Conservation (phyloP, 2,329 filamentous ascomycete species). For the Shiraia sp. region DNA sequence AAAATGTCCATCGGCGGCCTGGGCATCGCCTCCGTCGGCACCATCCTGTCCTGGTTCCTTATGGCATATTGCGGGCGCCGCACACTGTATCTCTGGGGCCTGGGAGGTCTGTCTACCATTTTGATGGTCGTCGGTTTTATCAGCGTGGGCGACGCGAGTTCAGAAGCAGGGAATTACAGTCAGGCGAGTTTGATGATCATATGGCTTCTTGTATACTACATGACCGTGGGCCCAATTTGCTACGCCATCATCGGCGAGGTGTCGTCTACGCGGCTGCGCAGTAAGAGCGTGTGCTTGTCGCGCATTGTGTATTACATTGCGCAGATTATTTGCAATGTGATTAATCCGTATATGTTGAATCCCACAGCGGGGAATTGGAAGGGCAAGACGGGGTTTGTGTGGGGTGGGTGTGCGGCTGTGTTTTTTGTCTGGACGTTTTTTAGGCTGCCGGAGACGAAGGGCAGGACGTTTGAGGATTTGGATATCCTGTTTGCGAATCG, state of each 20-base stretch:
- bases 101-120: slow-evolving; percentile 61
- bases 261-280: slow-evolving; percentile 77
- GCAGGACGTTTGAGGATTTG: slow-evolving; percentile 78
- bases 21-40: slow-evolving; percentile 59
- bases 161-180: slow-evolving; percentile 47
- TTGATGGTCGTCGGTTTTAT: slow-evolving; percentile 77
- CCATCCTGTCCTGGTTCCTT: slow-evolving; percentile 76
- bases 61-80: slow-evolving; percentile 78
- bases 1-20: slow-evolving; percentile 56
- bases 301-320: slow-evolving; percentile 59
- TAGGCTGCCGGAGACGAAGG: slow-evolving; percentile 74
- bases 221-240: slow-evolving; percentile 82
- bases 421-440: slow-evolving; percentile 74
- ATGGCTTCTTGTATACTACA: slow-evolving; percentile 70
- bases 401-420: slow-evolving; percentile 76
- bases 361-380: slow-evolving; percentile 75
- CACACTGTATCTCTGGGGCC: slow-evolving; percentile 74
- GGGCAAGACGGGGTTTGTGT: slow-evolving; percentile 79
- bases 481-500: slow-evolving; percentile 73
- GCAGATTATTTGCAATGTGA: slow-evolving; percentile 71
- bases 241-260: slow-evolving; percentile 84
- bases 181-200: slow-evolving; percentile 25
- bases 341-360: slow-evolving; percentile 63
- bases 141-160: slow-evolving; percentile 26
- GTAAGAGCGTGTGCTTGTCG: slow-evolving; percentile 83